A percentile compares a stretch with the other conserved stretches of the same genome.
phyloP scores from a whole-genome alignment of 1,139 yeast genomes.

The Saccharomycopsis crataegensis region DNA sequence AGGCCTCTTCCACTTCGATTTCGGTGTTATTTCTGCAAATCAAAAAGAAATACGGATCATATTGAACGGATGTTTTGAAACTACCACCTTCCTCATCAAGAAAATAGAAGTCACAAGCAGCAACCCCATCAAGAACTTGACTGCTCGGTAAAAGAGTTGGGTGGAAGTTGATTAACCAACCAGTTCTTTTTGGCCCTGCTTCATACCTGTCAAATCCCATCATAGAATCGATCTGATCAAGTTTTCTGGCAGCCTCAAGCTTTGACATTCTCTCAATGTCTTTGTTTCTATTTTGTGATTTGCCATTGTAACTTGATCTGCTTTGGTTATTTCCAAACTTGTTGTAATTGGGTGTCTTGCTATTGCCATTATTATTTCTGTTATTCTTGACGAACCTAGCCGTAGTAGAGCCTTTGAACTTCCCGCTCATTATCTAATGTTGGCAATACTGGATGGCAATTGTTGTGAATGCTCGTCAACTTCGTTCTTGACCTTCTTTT shows the following conservation, averaged over 20 bases:
- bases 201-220: conserved; percentile 85
- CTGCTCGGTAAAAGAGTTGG: conserved; percentile 37
- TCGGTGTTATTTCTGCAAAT: conserved; percentile 60
- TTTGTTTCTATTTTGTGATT: conserved; percentile 25
- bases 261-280: conserved; percentile 12
- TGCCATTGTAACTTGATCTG: conserved; percentile 26
- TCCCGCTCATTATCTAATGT: conserved; percentile 1
- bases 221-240: conserved; percentile 58
- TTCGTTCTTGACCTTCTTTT: too few relatives aligned
- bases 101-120: conserved; percentile 93
- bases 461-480: background rate
- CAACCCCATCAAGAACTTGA: conserved; percentile 58
- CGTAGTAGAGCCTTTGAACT: conserved; percentile 43
- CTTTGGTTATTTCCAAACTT: conserved; percentile 18
- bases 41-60: conserved; percentile 85
- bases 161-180: conserved; percentile 91
- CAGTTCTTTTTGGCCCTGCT: conserved; percentile 62
- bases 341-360: conserved; percentile 6
- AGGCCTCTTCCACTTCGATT: conserved; percentile 79
- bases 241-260: conserved; percentile 42
- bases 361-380: background rate
- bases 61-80: conserved; percentile 76
- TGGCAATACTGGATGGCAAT: background rate
- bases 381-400: conserved; percentile 49
- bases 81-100: conserved; percentile 97